These are phyloP conservation scores for Vigna nakashimae DNA, from an alignment of 306 rosid species.

Conservation along the genomic window DNA sequence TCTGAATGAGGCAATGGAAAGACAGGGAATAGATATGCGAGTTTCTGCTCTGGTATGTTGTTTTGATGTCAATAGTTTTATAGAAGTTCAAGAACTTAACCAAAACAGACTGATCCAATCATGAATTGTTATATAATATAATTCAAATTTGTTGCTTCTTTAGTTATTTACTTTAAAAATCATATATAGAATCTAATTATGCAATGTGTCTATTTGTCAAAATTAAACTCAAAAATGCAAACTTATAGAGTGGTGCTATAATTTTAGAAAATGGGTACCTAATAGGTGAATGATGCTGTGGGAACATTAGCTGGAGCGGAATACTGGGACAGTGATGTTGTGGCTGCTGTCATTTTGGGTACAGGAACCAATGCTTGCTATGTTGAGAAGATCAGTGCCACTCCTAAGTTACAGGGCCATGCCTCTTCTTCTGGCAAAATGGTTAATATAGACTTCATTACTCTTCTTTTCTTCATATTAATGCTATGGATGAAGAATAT, in stretches of 20 bases:
- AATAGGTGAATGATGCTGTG: conserved; percentile 86
- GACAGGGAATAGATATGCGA: conserved; percentile 77
- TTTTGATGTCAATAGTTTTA: conserved; percentile 3
- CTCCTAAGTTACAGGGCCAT: conserved; percentile 71
- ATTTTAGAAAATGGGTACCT: conserved; percentile 26
- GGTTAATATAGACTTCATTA: conserved; percentile 50
- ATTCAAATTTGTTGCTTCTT: background rate
- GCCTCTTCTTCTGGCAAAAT: conserved; percentile 71
- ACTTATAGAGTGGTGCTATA: background rate
- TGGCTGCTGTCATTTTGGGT: conserved; percentile 92
- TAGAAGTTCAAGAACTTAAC: background rate
- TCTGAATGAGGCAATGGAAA: conserved; percentile 87
- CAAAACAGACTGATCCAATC: background rate
- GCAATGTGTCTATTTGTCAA: background rate
- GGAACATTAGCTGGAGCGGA: conserved; percentile 96
- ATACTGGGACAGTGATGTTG: conserved; percentile 84
- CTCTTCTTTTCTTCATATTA: conserved; percentile 27
- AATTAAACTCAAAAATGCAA: background rate
- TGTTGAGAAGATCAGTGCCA: conserved; percentile 68
- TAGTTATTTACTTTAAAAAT: background rate
- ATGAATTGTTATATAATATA: background rate
- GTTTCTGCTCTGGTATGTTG: conserved; percentile 89
- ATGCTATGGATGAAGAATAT: conserved; percentile 14
- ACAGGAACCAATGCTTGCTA: conserved; percentile 98
- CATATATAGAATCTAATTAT: background rate